Percentiles rank a stretch among this genome's conserved stretches.
Conservation (phyloP, 2,329 filamentous ascomycete genomes). For the Apiospora aurea region DNA sequence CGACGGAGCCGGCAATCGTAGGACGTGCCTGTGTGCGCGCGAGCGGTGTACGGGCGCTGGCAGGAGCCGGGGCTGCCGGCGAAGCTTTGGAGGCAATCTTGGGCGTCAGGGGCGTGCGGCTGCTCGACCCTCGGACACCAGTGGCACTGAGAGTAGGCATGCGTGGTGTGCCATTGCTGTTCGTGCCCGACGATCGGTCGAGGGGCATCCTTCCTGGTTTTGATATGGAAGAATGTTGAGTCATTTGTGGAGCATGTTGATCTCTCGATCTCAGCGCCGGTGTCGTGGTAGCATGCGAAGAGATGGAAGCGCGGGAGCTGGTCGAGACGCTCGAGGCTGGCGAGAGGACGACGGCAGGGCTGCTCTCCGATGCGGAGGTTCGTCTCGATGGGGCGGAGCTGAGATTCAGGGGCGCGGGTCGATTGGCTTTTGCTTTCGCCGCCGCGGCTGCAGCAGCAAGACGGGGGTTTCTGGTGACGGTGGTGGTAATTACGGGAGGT, state of each 20-base stretch:
- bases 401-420: constrained; percentile 17
- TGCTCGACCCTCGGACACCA: constrained; percentile 58
- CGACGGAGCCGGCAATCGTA: constrained; percentile 39
- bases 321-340: constrained; percentile 14
- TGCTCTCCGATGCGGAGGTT: not conserved
- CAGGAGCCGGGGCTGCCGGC: constrained; percentile 37
- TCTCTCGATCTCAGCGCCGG: constrained; percentile 39
- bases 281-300: constrained; percentile 19
- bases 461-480: constrained; percentile 24
- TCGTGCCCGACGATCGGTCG: constrained; percentile 56
- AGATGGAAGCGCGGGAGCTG: constrained; percentile 20
- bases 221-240: constrained; percentile 38
- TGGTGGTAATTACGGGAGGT: constrained; percentile 25
- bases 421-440: not conserved
- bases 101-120: constrained; percentile 58
- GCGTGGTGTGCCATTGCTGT: constrained; percentile 62
- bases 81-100: constrained; percentile 58
- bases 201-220: constrained; percentile 46
- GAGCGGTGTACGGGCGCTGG: constrained; percentile 54
- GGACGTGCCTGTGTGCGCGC: constrained; percentile 38
- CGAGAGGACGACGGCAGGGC: constrained; percentile 15
- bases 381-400: not conserved
- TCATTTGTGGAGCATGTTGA: constrained; percentile 48
- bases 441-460: constrained; percentile 22
- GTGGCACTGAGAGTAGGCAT: constrained; percentile 73